Conservation (phyloP, 345 rosid genomes). For the Raphanus sativus region DNA sequence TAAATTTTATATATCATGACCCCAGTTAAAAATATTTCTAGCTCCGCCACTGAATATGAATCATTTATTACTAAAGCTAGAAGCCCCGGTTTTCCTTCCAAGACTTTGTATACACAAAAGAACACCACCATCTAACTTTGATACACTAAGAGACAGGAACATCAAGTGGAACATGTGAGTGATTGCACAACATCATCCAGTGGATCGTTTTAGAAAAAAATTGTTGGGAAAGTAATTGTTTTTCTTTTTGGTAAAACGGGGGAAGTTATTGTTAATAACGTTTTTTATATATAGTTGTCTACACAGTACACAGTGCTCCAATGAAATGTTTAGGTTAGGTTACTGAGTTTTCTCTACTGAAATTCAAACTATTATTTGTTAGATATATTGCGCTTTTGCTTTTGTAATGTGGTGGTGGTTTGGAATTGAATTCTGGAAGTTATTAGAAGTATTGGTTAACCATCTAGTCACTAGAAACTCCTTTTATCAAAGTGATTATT, state of each 20-base stretch:
- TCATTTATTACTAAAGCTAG: no score
- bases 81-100: no score
- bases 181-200: not conserved
- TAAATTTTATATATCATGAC: no score
- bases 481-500: not conserved
- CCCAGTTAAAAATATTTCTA: no score
- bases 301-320: not conserved
- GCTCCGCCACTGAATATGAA: no score
- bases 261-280: not conserved
- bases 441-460: not conserved
- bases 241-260: not conserved
- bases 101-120: constrained; percentile 17
- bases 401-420: not conserved
- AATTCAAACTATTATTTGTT: not conserved
- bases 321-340: not conserved
- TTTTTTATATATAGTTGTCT: not conserved
- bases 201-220: not conserved
- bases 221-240: not conserved
- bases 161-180: not conserved
- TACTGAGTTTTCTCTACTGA: not conserved
- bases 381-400: not conserved
- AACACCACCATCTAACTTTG: constrained; percentile 27
- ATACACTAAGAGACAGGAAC: constrained; percentile 10
- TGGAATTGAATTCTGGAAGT: not conserved
- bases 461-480: not conserved